Percentiles rank a stretch among this genome's conserved stretches.
phyloP scores from a whole-genome alignment of 495 filamentous ascomycete genomes.

The Penicillium cataractarum region DNA sequence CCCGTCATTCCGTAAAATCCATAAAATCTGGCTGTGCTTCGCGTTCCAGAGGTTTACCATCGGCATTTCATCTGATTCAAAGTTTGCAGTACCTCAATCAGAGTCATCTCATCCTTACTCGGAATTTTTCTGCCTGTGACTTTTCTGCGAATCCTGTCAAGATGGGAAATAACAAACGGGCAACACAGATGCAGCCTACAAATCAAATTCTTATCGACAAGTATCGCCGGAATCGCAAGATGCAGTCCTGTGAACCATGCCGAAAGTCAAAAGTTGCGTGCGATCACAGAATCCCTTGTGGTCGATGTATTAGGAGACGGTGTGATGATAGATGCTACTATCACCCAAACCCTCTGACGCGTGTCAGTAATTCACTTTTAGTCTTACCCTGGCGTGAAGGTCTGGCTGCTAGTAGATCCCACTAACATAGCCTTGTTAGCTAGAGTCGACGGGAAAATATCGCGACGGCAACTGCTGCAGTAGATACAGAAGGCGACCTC shows the following conservation, averaged over 20 bases:
- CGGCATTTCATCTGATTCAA: too few species aligned
- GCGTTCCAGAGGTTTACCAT: too few species aligned
- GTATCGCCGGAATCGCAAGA: conserved; percentile 11
- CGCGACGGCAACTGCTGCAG: background rate
- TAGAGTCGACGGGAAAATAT: background rate
- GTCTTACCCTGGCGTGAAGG: background rate
- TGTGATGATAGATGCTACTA: conserved; percentile 8
- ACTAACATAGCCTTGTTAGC: background rate
- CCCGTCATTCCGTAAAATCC: too few species aligned
- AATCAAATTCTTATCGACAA: conserved; percentile 1
- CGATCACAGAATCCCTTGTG: conserved; percentile 8
- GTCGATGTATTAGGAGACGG: conserved; percentile 2
- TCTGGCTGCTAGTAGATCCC: background rate
- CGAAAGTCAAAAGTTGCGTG: conserved; percentile 9
- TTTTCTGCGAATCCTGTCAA: background rate
- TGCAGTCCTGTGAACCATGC: conserved; percentile 10
- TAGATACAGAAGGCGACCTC: background rate
- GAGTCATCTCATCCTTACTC: too few species aligned
- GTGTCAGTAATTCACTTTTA: background rate
- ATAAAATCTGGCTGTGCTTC: too few species aligned
- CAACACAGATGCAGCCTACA: background rate
- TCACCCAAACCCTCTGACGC: conserved; percentile 8
- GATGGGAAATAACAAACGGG: background rate
- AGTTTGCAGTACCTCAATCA: too few species aligned
- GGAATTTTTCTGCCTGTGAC: too few species aligned